Base-by-base conservation (phyloP, 2,329 filamentous ascomycete genomes). In the Cytospora piceae region DNA sequence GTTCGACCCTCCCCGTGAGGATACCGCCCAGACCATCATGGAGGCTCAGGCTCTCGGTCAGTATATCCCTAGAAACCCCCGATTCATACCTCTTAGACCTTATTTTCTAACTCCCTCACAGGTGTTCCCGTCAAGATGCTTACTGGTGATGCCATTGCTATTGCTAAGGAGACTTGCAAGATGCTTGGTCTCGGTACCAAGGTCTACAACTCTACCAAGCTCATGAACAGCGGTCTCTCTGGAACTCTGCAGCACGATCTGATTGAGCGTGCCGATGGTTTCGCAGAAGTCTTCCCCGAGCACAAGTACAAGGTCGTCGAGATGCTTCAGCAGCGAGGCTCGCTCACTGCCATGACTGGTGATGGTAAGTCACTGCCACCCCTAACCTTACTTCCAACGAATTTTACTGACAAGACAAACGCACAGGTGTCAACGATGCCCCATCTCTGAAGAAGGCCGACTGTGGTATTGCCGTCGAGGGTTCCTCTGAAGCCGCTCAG, bases 131-230 rank as follows among this genome's bases (percentile, higher is more conserved):
- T 92, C 72, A 92, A 92, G 86, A 92, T 92, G 90, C 82, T 92
- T 78, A 92, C 90, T 80, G 90, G 90, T 85, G 90, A 92, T 75
- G 90, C 90, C 69, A 90, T 92, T 72, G 89, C 90, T 72, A 92
- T 92, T 70, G 90, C 90, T 61, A 92, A 91, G 82, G 90, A 92
- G 79, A 92, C 90, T 71, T 92, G 90, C 85, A 91, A 91, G 82
- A 92, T 92, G 87, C 83, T 92, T 76, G 88, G 89, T 72, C 86
- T 92, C 66, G 89, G 89, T 72, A 92, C 89, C 75, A 92, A 92
- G 83, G 90, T 92, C 71, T 92, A 92, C 83, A 91, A 92, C 82
- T 92, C 90, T 64, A 86, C 90, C 74, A 89, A 88, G 79, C 85
- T 92, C 70, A 90, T 92, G 72, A 87, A 91, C 79, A 89, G 89